Conservation (phyloP, 495 filamentous ascomycete genomes). For the Xanthoparmelia taractica region DNA sequence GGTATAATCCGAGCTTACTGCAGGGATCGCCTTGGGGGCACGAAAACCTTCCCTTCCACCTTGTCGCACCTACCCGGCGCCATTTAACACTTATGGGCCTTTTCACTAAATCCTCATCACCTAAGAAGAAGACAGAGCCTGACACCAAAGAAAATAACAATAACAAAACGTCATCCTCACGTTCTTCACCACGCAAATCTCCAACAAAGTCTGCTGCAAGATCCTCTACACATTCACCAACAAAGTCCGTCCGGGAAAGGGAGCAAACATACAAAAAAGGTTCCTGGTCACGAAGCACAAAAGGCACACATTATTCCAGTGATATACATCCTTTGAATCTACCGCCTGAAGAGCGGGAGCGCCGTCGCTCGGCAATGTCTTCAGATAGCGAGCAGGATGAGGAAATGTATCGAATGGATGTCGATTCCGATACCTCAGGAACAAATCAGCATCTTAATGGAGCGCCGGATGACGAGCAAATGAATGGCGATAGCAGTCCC, state of each 20-base stretch:
- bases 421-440: slow-evolving; percentile 56
- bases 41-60: background rate
- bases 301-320: slow-evolving; percentile 28
- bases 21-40: background rate
- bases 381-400: slow-evolving; percentile 50
- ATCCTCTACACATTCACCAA: slow-evolving; percentile 19
- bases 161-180: slow-evolving; percentile 16
- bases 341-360: slow-evolving; percentile 73
- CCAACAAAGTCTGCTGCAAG: slow-evolving; percentile 13
- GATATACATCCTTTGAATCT: slow-evolving; percentile 80
- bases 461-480: slow-evolving; percentile 47
- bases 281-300: slow-evolving; percentile 30
- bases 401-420: slow-evolving; percentile 61
- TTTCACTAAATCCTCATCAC: slow-evolving; percentile 35
- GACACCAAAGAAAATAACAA: slow-evolving; percentile 21
- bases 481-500: slow-evolving; percentile 49
- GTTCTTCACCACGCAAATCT: slow-evolving; percentile 10
- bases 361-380: slow-evolving; percentile 61
- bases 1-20: too few relatives aligned
- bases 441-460: slow-evolving; percentile 29
- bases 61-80: background rate
- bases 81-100: slow-evolving; percentile 33
- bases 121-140: slow-evolving; percentile 22
- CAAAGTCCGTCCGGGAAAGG: slow-evolving; percentile 18
- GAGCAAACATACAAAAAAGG: slow-evolving; percentile 33